Base-by-base conservation (phyloP, 2,329 filamentous ascomycete species). In the Exophiala sp. region DNA sequence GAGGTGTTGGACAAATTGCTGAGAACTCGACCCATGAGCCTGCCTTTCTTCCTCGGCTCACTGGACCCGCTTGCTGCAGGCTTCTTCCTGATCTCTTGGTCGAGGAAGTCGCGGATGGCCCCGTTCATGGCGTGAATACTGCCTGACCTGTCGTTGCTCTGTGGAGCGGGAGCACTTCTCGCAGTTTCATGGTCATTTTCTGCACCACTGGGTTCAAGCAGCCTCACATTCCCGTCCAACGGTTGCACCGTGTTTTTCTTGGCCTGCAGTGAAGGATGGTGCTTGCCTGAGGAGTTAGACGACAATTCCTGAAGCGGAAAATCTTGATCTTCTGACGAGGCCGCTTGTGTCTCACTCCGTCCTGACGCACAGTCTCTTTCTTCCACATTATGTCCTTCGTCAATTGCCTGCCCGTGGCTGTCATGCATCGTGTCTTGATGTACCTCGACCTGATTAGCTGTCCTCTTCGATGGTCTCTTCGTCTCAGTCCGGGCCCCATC, bases 1-100 rank as follows among this genome's bases (percentile, higher is more conserved):
- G 72, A 74, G 14, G 68, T 63, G 46, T 70, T 68, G 5, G 74
- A 75, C 40, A 69, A 64, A 47, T 71, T 68, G 9, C 73, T 75
- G 29, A 69, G 65, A 10, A 72, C 73, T 47, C 73, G 67, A 32
- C 74, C 73, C 9, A 76, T 62, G 20, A 76, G 69, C 9, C 69
- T 69, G 36, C 46, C 57, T 67, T 71, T 58, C 69, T 63, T 52
- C 63, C n/a, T 39, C 3, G 24, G 12, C 18, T 50, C 61, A 29
- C 65, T 46, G 58, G 16, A 35, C 50, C 10, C 55, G 57, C 24
- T 65, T 54, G 24, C 62, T 55, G 24, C 55, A 57, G 32, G 53
- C 58, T 47, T 63, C 61, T 29, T 59, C 47, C 24, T 60, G 35
- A 70, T 68, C 42, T 71, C 71, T 60, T 72, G 66, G 50, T 71